Evolutionary conservation across 176 grass and related monocot species (phyloP).

Genomic region (Areca catechu): DNA sequence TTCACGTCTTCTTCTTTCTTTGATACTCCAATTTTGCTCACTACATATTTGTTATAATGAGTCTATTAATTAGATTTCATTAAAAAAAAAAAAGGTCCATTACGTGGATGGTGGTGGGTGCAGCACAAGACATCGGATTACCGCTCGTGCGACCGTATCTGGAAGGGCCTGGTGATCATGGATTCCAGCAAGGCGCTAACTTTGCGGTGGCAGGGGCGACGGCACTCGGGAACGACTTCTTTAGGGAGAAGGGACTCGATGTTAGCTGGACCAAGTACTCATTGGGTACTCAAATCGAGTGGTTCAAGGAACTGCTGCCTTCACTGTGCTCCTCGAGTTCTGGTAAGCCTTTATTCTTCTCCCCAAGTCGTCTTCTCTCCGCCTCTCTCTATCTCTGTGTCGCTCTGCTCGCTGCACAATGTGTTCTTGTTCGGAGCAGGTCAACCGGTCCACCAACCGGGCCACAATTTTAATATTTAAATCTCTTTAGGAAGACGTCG

Average conservation of each 20-base stretch:
- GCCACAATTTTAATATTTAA: too few relatives aligned
- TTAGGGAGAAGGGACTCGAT: slow-evolving; percentile 29
- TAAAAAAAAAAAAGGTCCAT: too few relatives aligned
- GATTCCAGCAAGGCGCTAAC: slow-evolving; percentile 45
- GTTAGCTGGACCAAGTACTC: not conserved
- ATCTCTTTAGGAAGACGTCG: too few relatives aligned
- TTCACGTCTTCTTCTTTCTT: too few relatives aligned
- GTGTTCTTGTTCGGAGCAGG: too few relatives aligned
- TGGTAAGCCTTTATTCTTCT: too few relatives aligned
- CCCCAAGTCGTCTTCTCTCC: too few relatives aligned
- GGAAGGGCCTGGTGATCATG: slow-evolving; percentile 8
- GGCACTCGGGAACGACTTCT: slow-evolving; percentile 29
- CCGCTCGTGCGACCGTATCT: slow-evolving; percentile 32
- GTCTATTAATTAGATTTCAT: too few relatives aligned
- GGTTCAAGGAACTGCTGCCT: slow-evolving; percentile 39
- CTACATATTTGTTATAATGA: slow-evolving; percentile 15
- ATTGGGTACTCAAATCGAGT: slow-evolving; percentile 23
- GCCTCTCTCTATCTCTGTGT: too few relatives aligned
- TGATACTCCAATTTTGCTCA: not conserved
- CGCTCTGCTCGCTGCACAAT: too few relatives aligned
- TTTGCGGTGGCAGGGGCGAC: slow-evolving; percentile 32
- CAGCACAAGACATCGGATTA: slow-evolving; percentile 43
- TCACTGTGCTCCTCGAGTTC: slow-evolving; percentile 19
- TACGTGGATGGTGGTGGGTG: not conserved
- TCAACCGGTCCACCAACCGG: too few relatives aligned